phyloP scores from a whole-genome alignment of 2,329 filamentous ascomycete genomes.

The Aspergillus pseudotamarii region DNA sequence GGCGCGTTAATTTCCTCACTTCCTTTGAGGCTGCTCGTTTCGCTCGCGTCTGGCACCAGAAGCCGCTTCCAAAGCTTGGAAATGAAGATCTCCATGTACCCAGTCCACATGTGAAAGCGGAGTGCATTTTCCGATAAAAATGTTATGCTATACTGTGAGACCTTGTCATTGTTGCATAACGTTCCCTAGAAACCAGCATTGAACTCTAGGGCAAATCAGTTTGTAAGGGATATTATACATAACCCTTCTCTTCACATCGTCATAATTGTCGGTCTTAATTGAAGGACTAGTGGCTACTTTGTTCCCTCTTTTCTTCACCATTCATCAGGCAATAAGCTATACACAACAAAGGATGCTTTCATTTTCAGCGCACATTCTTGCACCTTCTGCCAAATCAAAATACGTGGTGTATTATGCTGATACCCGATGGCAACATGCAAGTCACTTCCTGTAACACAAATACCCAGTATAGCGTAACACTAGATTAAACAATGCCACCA shows the following conservation, averaged over 20 bases:
- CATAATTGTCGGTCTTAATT: background rate
- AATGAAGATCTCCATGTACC: background rate
- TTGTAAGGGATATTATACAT: background rate
- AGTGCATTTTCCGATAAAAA: background rate
- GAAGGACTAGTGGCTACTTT: background rate
- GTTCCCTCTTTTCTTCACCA: background rate
- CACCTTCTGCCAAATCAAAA: background rate
- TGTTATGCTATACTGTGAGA: background rate
- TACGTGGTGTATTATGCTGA: conserved; percentile 1
- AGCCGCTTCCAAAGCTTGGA: background rate
- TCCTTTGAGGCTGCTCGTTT: background rate
- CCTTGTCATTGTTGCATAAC: background rate
- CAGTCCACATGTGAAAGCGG: background rate
- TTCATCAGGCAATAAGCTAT: background rate
- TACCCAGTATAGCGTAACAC: conserved; percentile 11
- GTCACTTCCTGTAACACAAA: conserved; percentile 6
- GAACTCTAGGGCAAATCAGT: background rate
- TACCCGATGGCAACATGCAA: conserved; percentile 1
- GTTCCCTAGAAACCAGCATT: no score
- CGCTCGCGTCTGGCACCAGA: background rate
- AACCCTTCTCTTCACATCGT: background rate
- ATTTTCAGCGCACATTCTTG: background rate
- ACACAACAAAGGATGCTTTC: background rate
- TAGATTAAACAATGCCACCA: conserved; percentile 20
- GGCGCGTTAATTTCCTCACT: background rate